Conservation (phyloP, 202 grass and related monocot genomes). For the Carex arenaria region DNA sequence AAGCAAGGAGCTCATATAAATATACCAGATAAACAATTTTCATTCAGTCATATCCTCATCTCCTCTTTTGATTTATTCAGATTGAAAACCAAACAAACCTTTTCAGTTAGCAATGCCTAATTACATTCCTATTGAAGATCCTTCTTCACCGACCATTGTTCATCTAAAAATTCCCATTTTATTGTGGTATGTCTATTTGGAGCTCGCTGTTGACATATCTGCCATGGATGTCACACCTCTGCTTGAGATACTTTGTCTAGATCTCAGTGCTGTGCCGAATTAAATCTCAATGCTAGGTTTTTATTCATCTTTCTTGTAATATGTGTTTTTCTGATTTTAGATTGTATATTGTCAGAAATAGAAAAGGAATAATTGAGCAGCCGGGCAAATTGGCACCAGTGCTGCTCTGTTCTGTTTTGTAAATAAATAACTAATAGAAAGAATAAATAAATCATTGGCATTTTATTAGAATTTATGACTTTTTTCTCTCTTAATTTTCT, state of each 20-base stretch:
- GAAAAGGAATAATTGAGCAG: neutral
- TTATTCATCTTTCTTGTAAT: neutral
- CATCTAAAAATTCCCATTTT: constrained; percentile 18
- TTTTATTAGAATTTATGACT: neutral
- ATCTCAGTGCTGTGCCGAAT: constrained; percentile 8
- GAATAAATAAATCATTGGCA: neutral
- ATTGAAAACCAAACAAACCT: neutral
- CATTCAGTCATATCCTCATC: neutral
- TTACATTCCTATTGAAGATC: constrained; percentile 9
- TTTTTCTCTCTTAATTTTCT: too few species aligned
- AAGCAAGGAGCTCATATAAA: constrained; percentile 16
- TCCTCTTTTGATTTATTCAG: neutral
- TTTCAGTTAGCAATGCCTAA: neutral
- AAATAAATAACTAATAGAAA: neutral
- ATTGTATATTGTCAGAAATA: neutral
- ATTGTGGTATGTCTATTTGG: constrained; percentile 21
- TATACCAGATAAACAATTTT: neutral
- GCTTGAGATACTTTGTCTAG: constrained; percentile 10
- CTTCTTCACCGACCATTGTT: neutral
- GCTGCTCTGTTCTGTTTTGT: neutral
- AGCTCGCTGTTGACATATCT: constrained; percentile 4
- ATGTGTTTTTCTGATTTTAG: neutral
- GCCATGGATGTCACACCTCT: constrained; percentile 9
- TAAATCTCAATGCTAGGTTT: neutral
- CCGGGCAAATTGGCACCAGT: constrained; percentile 6